Evolutionary conservation across 352 stramenopile species (phyloP).

Genomic region (Phytophthora capsici): DNA sequence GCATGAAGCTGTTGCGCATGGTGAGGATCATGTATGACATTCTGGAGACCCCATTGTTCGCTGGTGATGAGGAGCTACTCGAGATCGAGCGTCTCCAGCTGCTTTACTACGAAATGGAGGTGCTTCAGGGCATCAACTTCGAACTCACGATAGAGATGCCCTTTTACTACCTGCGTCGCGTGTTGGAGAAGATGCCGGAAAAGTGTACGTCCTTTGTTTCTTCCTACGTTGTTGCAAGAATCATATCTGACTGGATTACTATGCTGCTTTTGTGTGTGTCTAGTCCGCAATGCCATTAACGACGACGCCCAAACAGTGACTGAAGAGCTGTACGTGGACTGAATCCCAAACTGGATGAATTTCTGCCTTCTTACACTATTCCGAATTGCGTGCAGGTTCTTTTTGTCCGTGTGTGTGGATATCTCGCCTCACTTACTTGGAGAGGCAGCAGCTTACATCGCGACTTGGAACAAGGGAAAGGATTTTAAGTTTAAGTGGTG

Average conservation of each 20-base stretch:
- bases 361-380: slow-evolving; percentile 5
- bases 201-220: slow-evolving; percentile 51
- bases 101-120: slow-evolving; percentile 87
- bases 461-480: slow-evolving; percentile 71
- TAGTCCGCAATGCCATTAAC: slow-evolving; percentile 60
- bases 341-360: neutral
- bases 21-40: slow-evolving; percentile 88
- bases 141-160: slow-evolving; percentile 83
- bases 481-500: slow-evolving; percentile 88
- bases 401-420: slow-evolving; percentile 64
- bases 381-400: slow-evolving; percentile 51
- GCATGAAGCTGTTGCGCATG: slow-evolving; percentile 89
- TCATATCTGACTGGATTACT: neutral
- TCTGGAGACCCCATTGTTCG: slow-evolving; percentile 69
- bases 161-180: slow-evolving; percentile 70
- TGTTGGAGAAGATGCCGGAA: slow-evolving; percentile 74
- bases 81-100: slow-evolving; percentile 86
- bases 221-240: slow-evolving; percentile 2
- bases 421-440: slow-evolving; percentile 63
- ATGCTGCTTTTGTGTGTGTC: slow-evolving; percentile 3
- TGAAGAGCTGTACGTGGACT: slow-evolving; percentile 65
- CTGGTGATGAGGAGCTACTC: slow-evolving; percentile 84
- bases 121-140: slow-evolving; percentile 83
- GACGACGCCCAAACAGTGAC: slow-evolving; percentile 61
- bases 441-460: slow-evolving; percentile 80